Conservation (phyloP, 2,329 filamentous ascomycete genomes). For the Stemphylium beticola region DNA sequence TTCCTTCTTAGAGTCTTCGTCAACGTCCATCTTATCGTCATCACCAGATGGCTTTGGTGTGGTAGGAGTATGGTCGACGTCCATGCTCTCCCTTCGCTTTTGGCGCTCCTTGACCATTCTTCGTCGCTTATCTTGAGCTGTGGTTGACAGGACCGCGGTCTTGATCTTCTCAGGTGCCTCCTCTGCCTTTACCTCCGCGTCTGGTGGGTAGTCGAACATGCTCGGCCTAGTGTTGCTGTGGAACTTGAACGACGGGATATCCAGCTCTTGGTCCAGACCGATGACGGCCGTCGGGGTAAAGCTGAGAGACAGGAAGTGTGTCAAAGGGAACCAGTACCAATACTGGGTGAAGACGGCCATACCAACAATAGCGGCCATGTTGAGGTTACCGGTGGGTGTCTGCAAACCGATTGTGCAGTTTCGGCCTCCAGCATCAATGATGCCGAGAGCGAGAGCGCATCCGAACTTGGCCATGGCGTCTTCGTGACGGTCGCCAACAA, state of each 20-base stretch:
- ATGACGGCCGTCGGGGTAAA: constrained; percentile 98
- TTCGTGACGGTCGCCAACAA: constrained; percentile 92
- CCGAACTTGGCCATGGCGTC: constrained; percentile 99
- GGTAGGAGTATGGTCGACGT: constrained; percentile 80
- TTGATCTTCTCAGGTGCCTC: constrained; percentile 93
- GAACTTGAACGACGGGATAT: constrained; percentile 94
- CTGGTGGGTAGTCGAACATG: constrained; percentile 96
- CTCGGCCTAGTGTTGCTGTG: constrained; percentile 93
- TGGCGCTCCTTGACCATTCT: constrained; percentile 94
- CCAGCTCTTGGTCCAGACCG: constrained; percentile 89
- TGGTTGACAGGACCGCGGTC: constrained; percentile 94
- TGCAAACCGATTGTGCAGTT: constrained; percentile 99
- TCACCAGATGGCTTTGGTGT: constrained; percentile 70
- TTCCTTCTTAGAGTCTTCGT: constrained; percentile 55
- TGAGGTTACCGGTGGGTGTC: constrained; percentile 96
- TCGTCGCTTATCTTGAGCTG: constrained; percentile 92
- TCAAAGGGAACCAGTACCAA: constrained; percentile 99
- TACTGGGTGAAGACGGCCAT: constrained; percentile 99
- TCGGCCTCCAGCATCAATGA: constrained; percentile 95
- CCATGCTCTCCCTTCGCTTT: constrained; percentile 91
- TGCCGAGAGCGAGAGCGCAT: constrained; percentile 89
- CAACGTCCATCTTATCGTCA: constrained; percentile 84
- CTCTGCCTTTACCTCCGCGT: constrained; percentile 93
- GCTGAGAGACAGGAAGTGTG: constrained; percentile 93
- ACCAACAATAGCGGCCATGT: constrained; percentile 97